phyloP scores from a whole-genome alignment of 2,329 filamentous ascomycete genomes.

The Xylaria polymorpha region DNA sequence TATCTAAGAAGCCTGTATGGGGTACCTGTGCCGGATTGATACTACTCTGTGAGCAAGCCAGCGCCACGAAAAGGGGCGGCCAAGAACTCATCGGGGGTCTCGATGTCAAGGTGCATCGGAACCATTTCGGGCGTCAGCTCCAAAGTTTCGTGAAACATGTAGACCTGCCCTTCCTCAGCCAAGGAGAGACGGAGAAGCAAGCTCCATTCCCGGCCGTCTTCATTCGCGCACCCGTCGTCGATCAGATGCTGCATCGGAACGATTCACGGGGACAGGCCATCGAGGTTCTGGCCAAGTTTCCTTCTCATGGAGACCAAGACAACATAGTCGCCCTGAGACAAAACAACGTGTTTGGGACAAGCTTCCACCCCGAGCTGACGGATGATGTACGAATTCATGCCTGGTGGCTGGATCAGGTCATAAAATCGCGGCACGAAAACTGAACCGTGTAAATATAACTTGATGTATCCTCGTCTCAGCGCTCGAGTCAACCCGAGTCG shows the following conservation, averaged over 20 bases:
- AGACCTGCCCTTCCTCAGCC: slow-evolving; percentile 74
- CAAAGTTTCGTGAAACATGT: slow-evolving; percentile 88
- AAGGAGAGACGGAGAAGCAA: slow-evolving; percentile 42
- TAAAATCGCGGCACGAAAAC: slow-evolving; percentile 39
- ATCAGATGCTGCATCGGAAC: slow-evolving; percentile 70
- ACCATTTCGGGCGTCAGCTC: slow-evolving; percentile 93
- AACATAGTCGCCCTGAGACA: slow-evolving; percentile 92
- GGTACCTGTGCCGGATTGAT: slow-evolving; percentile 97
- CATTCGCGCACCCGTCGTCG: slow-evolving; percentile 93
- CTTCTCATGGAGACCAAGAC: slow-evolving; percentile 61
- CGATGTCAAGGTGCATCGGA: slow-evolving; percentile 89
- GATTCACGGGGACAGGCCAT: slow-evolving; percentile 50
- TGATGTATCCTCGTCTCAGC: neutral
- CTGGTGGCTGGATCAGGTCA: slow-evolving; percentile 88
- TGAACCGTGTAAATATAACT: slow-evolving; percentile 11
- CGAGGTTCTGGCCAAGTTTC: slow-evolving; percentile 64
- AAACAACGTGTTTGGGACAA: slow-evolving; percentile 92
- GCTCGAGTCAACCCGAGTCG: neutral
- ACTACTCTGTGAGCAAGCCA: slow-evolving; percentile 86
- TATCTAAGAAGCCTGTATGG: slow-evolving; percentile 85
- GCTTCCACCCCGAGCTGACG: slow-evolving; percentile 95
- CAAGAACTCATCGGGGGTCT: slow-evolving; percentile 94
- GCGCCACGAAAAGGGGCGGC: slow-evolving; percentile 87
- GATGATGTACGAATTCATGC: slow-evolving; percentile 87
- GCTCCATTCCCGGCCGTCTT: slow-evolving; percentile 85